Base-by-base conservation (phyloP, 495 filamentous ascomycete species). In the Hypoxylon subgilvum region DNA sequence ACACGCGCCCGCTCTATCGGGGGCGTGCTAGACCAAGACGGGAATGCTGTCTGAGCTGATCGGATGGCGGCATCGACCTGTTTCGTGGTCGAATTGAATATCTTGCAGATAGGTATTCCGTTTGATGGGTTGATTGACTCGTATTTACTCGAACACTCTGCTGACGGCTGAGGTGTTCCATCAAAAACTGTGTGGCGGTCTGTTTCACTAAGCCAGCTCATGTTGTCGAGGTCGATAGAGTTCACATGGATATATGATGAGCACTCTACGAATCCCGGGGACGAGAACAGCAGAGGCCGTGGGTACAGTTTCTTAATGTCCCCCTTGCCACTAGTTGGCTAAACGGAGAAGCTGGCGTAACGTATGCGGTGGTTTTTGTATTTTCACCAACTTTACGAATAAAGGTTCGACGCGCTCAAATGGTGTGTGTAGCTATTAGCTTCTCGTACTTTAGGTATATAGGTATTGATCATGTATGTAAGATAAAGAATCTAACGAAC, bases 71-170 rank as follows among this genome's bases (percentile, higher is more conserved):
- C 75, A 60, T 90, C 86, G 63, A 90, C 66, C 65, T 90, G 85
- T 52, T 80, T 66, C 12, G 76, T 68, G 8, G 86, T 85, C 48
- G 87, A 88, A 46, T 78, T 71, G 41, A 86, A 79, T 59, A 91
- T 79, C 43, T 81, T 79, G 50, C 86, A 86, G 25, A 91, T 64
- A 1, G 84, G 79, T 27, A 79, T 76, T 53, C 79, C 81, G 45
- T 81, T 89, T 41, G 88, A 82, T 30, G 89, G 89, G 67, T 91
- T 80, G 55, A 88, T 74, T 21, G 85, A 78, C 23, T 82, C 78
- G 72, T 91, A 91, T 36, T 83, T 82, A 16, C 67, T 74, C 1
- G 70, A 55, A 44, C 80, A 79, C 18, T 84, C 86, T 45, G 81
- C 79, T 21, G 84, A 76, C 38, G 75, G 63, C 52, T 86, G 86